Evolutionary conservation across 2,329 filamentous ascomycete genomes (phyloP), one percentile per base, ranked within the genome.

Genomic region (Cryphonectria nitschkei): DNA sequence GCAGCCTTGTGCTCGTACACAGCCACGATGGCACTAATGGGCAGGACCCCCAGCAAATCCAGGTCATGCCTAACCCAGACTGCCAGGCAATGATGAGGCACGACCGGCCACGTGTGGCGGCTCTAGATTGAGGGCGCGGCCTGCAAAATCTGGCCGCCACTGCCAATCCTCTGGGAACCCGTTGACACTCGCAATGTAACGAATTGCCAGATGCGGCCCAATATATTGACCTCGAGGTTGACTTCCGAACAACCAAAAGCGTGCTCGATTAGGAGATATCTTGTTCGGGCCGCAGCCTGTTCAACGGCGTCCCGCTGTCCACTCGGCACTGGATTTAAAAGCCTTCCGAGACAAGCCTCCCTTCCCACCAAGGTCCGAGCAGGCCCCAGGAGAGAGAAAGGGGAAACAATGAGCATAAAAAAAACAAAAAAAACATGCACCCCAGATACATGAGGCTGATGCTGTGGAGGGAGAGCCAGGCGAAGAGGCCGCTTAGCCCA

Each of bases 381-480:
- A 50, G 63, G 41, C 62, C 22, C 26, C 26, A 64, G 5, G 29
- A n/a, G 19, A 43, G 19, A 8, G 26, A 46, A 46, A 8, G 16
- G 39, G 7, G 43, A 8, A 8, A 29, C 16, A 66, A 2, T 13
- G 3, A 34, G 37, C 3, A 60, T 39, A 64, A 26, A 66, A 2
- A 26, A 9, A 19, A 60, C 26, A 60, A 54, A 64, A 70, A 65
- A 60, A 50, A 50, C 70, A 70, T 32, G 72, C 66, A 68, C 70
- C 72, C 72, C 72, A 50, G 68, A 73, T 65, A 69, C 68, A 69
- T 68, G 70, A 73, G 72, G 72, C 63, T 65, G n/a, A 34, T 65
- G 43, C 41, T 65, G 63, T 52, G 41, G 63, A 26, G 61, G 32
- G 14, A 11, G 22, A 50, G 41, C 32, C n/a, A 34, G 41, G 37